Conservation (phyloP, 768 basidiomycete species). For the Tricholoma hemisulphureum region DNA sequence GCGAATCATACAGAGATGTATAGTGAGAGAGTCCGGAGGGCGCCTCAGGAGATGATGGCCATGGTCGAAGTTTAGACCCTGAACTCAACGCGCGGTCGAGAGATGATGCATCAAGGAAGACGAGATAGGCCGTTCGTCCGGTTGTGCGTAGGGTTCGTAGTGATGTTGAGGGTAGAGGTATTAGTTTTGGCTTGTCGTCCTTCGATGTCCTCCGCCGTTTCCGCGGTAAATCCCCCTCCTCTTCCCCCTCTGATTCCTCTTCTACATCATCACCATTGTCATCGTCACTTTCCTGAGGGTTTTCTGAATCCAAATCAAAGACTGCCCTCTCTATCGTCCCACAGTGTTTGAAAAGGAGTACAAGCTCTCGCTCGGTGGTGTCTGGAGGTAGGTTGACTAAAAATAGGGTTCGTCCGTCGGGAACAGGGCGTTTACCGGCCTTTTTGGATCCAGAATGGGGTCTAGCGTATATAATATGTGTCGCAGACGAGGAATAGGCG, state of each 20-base stretch:
- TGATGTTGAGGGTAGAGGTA: constrained; percentile 54
- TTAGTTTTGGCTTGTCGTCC: constrained; percentile 47
- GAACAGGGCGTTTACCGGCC: constrained; percentile 26
- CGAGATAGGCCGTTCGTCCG: constrained; percentile 70
- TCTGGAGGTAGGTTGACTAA: constrained; percentile 89
- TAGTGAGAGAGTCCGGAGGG: constrained; percentile 78
- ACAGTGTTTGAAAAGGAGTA: constrained; percentile 70
- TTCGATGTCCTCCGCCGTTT: constrained; percentile 43
- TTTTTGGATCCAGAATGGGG: constrained; percentile 56
- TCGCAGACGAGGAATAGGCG: constrained; percentile 42
- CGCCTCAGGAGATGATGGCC: constrained; percentile 58
- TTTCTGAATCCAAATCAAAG: constrained; percentile 52
- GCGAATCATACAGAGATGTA: constrained; percentile 52
- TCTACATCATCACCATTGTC: constrained; percentile 40
- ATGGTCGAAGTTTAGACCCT: constrained; percentile 53
- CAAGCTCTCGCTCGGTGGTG: constrained; percentile 77
- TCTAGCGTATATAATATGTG: constrained; percentile 79
- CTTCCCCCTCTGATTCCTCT: constrained; percentile 28
- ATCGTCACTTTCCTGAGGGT: constrained; percentile 43
- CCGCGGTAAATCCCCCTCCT: constrained; percentile 33
- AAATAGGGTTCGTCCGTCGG: constrained; percentile 75
- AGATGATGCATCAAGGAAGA: constrained; percentile 68
- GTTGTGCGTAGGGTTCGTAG: constrained; percentile 60
- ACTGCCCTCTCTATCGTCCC: constrained; percentile 77
- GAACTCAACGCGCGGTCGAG: constrained; percentile 61